Percentiles rank a stretch among this genome's conserved stretches.
Evolutionary conservation across 225 moss, liverwort and hornwort genomes (phyloP).

Genomic region (Asterella californica): DNA sequence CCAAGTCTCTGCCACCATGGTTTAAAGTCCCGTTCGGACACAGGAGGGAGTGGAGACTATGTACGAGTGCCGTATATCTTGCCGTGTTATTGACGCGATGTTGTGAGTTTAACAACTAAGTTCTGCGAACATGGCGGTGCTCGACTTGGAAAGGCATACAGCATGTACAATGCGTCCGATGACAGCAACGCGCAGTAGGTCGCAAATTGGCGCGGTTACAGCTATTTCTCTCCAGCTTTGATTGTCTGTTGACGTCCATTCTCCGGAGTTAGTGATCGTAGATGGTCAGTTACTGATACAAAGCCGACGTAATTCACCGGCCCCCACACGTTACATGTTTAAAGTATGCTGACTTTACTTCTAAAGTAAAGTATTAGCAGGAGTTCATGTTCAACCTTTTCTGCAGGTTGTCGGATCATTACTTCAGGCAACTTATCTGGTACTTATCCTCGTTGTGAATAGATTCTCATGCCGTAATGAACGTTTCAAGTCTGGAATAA

Average conservation of each 20-base stretch:
- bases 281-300: background rate
- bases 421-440: background rate
- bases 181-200: background rate
- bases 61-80: background rate
- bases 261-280: background rate
- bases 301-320: background rate
- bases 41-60: background rate
- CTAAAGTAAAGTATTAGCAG: background rate
- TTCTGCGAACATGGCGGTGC: background rate
- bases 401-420: background rate
- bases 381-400: background rate
- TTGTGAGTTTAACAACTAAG: background rate
- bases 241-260: background rate
- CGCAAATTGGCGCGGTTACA: background rate
- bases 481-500: background rate
- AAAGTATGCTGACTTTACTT: background rate
- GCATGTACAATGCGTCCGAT: background rate
- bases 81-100: background rate
- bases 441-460: background rate
- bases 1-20: background rate
- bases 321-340: background rate
- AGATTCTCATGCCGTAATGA: background rate
- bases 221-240: background rate
- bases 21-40: background rate
- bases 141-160: background rate